These are phyloP conservation scores for Nothophaeocryptopus gaeumannii DNA, from an alignment of 2,329 filamentous ascomycete genomes.

Conservation along the genomic window DNA sequence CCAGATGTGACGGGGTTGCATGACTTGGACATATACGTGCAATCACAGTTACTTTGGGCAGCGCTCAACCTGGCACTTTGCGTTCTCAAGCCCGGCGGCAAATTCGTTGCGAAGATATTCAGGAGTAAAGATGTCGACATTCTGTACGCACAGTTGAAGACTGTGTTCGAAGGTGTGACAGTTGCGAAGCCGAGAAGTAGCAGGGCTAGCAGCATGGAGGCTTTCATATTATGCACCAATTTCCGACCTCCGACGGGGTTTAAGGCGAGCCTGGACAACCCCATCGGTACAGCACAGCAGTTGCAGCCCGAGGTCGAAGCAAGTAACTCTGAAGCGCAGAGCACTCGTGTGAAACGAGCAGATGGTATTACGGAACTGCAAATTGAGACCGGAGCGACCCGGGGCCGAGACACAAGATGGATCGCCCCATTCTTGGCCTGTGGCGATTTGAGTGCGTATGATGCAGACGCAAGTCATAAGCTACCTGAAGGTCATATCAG, in stretches of 20 bases:
- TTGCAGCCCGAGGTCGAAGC: slow-evolving; percentile 21
- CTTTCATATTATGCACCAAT: slow-evolving; percentile 91
- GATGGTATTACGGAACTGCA: slow-evolving; percentile 51
- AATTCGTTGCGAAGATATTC: slow-evolving; percentile 98
- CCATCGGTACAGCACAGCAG: slow-evolving; percentile 56
- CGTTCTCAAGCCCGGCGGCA: slow-evolving; percentile 86
- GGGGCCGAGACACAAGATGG: slow-evolving; percentile 61
- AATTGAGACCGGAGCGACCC: slow-evolving; percentile 41
- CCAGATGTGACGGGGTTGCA: slow-evolving; percentile 96
- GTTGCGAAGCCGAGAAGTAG: slow-evolving; percentile 93
- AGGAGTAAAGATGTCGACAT: slow-evolving; percentile 91
- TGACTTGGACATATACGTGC: slow-evolving; percentile 96
- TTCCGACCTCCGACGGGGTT: slow-evolving; percentile 79
- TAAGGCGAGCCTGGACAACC: slow-evolving; percentile 70
- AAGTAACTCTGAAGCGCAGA: slow-evolving; percentile 3
- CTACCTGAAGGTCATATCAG: slow-evolving; percentile 82
- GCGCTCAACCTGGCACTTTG: slow-evolving; percentile 91
- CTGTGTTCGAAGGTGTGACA: slow-evolving; percentile 82
- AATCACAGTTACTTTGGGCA: slow-evolving; percentile 90
- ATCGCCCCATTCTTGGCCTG: slow-evolving; percentile 97
- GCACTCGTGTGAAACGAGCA: slow-evolving; percentile 34
- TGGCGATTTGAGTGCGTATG: slow-evolving; percentile 89
- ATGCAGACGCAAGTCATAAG: slow-evolving; percentile 91
- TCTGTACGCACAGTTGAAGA: slow-evolving; percentile 87
- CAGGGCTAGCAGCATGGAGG: slow-evolving; percentile 93